These are phyloP conservation scores for Fusarium abutilonis DNA, from an alignment of 2,329 filamentous ascomycete genomes.

Conservation along the genomic window DNA sequence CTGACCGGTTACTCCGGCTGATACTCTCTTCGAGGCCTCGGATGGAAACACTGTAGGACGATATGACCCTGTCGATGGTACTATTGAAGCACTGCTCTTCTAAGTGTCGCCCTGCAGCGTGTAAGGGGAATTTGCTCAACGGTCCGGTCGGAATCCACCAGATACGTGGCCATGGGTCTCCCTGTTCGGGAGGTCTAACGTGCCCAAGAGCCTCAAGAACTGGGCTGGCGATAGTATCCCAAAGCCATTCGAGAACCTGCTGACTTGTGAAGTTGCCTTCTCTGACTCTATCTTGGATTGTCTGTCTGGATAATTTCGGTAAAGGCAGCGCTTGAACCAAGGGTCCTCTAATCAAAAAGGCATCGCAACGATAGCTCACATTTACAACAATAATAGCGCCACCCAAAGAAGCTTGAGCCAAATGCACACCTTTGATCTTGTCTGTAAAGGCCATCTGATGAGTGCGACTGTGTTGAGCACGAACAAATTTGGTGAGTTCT, in stretches of 20 bases:
- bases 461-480: too few species aligned
- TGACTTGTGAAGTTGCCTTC: background rate
- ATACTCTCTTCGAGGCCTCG: background rate
- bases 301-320: background rate
- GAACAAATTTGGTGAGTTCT: too few species aligned
- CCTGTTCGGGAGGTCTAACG: too few species aligned
- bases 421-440: too few species aligned
- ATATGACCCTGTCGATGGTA: background rate
- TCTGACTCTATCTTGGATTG: background rate
- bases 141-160: background rate
- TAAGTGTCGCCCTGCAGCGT: background rate
- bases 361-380: background rate
- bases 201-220: background rate
- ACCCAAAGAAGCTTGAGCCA: too few species aligned
- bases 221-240: background rate
- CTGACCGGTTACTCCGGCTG: too few species aligned
- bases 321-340: background rate
- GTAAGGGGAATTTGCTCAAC: background rate
- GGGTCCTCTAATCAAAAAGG: background rate
- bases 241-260: background rate
- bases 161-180: background rate
- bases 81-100: too few species aligned
- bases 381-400: background rate
- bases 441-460: too few species aligned
- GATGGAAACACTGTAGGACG: background rate